These are phyloP conservation scores for Pseudopyrenochaeta lycopersici DNA, from an alignment of 2,329 filamentous ascomycete genomes.

Conservation along the genomic window DNA sequence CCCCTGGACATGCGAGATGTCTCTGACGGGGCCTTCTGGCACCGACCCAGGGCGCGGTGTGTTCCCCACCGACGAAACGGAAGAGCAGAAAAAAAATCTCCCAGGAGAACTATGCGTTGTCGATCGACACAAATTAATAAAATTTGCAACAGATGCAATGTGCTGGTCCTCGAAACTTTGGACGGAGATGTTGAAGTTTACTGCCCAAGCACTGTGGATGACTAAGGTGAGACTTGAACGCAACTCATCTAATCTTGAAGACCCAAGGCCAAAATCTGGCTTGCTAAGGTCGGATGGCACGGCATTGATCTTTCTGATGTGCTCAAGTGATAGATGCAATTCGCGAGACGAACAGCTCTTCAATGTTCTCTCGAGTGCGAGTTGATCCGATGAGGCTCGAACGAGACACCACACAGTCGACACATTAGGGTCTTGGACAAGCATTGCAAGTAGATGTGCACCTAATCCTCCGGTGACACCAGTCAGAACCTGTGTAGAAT, in stretches of 20 bases:
- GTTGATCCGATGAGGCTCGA: constrained; percentile 52
- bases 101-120: constrained; percentile 47
- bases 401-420: constrained; percentile 62
- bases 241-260: constrained; percentile 21
- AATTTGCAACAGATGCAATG: constrained; percentile 56
- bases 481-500: constrained; percentile 59
- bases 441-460: constrained; percentile 61
- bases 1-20: constrained; percentile 54
- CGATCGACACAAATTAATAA: constrained; percentile 52
- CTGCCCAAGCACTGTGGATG: constrained; percentile 64
- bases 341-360: constrained; percentile 47
- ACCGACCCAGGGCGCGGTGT: constrained; percentile 49
- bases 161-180: constrained; percentile 59
- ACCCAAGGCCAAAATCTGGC: constrained; percentile 53
- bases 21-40: constrained; percentile 47
- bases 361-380: constrained; percentile 46
- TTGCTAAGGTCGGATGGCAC: constrained; percentile 53
- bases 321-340: constrained; percentile 41
- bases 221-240: constrained; percentile 49
- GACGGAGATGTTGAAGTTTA: constrained; percentile 66
- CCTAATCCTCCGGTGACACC: constrained; percentile 73
- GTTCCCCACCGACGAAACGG: constrained; percentile 53
- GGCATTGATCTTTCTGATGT: constrained; percentile 43
- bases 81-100: constrained; percentile 57
- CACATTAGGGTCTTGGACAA: constrained; percentile 39